Evolutionary conservation across 805 yeast genomes (phyloP).

Genomic region (Candida quercuum): DNA sequence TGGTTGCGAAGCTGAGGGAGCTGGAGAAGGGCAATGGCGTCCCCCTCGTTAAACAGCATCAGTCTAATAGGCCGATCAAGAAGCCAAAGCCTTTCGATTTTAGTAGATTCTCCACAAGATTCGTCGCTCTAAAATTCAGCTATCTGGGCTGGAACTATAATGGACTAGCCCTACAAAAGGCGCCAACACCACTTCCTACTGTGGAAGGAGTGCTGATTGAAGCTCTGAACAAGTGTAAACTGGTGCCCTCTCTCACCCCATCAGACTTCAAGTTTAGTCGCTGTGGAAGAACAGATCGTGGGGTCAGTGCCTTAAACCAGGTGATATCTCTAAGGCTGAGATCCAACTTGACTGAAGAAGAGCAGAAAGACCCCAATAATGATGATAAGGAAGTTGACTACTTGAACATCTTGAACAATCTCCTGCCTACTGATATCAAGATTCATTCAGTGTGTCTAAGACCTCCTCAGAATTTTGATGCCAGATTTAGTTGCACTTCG

Average conservation of each 20-base stretch:
- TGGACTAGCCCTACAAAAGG: constrained; percentile 81
- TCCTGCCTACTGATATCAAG: constrained; percentile 76
- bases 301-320: constrained; percentile 97
- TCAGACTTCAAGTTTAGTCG: constrained; percentile 69
- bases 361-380: constrained; percentile 48
- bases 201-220: constrained; percentile 74
- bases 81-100: constrained; percentile 51
- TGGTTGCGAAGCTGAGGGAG: constrained; percentile 50
- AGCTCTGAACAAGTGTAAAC: constrained; percentile 61
- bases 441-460: constrained; percentile 77
- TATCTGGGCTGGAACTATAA: constrained; percentile 94
- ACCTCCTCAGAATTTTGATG: constrained; percentile 82
- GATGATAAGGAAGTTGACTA: constrained; percentile 76
- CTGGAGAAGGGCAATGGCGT: constrained; percentile 53
- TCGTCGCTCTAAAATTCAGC: constrained; percentile 76
- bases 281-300: constrained; percentile 93
- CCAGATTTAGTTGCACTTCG: constrained; percentile 82
- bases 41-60: too few relatives aligned
- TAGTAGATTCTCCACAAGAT: constrained; percentile 54
- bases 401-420: constrained; percentile 64
- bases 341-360: constrained; percentile 57
- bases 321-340: constrained; percentile 79
- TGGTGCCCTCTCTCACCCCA: constrained; percentile 58
- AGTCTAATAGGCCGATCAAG: constrained; percentile 11
- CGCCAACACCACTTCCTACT: constrained; percentile 74